These are phyloP conservation scores for Melaleuca quinquenervia DNA, from an alignment of 345 rosid species.

Conservation along the genomic window DNA sequence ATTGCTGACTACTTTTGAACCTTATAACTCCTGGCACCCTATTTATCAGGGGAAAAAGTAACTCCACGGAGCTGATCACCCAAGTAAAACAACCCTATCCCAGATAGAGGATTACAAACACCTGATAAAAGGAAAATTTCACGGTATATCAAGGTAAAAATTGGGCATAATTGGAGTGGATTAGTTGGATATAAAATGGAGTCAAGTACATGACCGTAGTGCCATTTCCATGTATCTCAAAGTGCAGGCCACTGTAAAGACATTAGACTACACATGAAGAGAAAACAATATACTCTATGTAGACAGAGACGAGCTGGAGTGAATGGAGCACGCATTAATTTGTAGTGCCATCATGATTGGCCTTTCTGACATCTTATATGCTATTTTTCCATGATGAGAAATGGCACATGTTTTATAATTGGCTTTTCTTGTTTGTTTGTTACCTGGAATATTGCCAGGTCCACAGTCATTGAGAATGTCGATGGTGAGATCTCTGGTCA, in stretches of 20 bases:
- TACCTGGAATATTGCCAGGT: conserved; percentile 22
- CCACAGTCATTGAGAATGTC: conserved; percentile 32
- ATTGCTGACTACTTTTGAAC: background rate
- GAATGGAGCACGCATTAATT: background rate
- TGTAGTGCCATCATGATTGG: background rate
- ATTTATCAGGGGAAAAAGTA: background rate
- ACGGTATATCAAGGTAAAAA: background rate
- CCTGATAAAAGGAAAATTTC: background rate
- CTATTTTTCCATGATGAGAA: background rate
- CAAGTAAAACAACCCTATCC: background rate
- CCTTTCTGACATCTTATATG: background rate
- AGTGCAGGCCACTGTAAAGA: background rate
- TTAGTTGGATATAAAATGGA: background rate
- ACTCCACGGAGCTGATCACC: background rate
- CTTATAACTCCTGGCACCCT: background rate
- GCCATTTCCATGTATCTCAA: background rate
- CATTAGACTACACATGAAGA: background rate
- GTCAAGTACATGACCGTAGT: background rate
- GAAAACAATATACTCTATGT: background rate
- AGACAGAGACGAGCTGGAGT: background rate
- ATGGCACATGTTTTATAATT: background rate
- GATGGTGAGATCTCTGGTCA: conserved; percentile 32
- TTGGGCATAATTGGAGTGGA: background rate
- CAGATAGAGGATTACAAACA: background rate
- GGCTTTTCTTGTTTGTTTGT: background rate